Evolutionary conservation across 2,329 filamentous ascomycete genomes (phyloP), one percentile per base, ranked within the genome.

Genomic region (Aspergillus tubingensis): DNA sequence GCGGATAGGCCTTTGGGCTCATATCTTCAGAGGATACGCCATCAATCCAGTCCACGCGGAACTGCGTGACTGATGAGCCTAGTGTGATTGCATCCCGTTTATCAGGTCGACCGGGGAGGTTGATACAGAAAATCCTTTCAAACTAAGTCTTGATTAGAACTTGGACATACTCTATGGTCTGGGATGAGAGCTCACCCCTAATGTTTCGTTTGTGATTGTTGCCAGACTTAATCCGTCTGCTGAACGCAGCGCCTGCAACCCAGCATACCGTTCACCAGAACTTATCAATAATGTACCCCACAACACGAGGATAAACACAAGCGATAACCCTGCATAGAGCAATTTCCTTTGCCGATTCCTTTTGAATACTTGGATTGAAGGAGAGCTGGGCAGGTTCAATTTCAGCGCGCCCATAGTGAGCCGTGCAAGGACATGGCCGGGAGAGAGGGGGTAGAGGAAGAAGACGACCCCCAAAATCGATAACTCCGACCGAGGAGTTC

Each of bases 51-150:
- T 56, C 54, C 5, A 56, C 43, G 54, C 19, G 54, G 27, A 56
- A 56, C 43, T 56, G 54, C 17, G 54, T 56, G 43, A 56, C 19
- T 3, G 54, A 56, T 5, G 54, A 56, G 25, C 30, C 54, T n/a
- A 56, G 54, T n/a, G 23, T 38, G 10, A 56, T 56, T 11, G 54
- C 54, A 39, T 56, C 54, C 13, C 54, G 54, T 23, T 56, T 56
- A n/a, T 56, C 54, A 17, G 54, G 27, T 49, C 54, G 30, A 30
- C 41, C 49, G 17, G 54, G 54, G 10, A 56, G 41, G 21, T 56
- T 56, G 43, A 56, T 56, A 27, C 54, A 56, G 8, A 56, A 25
- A 3, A 56, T 49, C 17, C 17, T 56, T 17, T 49, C 41, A 30
- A 56, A 56, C 54, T 56, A 32, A 10, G 8, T 11, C 17, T 11